Evolutionary conservation across 768 basidiomycete genomes (phyloP), one percentile per base, ranked within the genome.

Genomic region (Auriscalpium microsporum): DNA sequence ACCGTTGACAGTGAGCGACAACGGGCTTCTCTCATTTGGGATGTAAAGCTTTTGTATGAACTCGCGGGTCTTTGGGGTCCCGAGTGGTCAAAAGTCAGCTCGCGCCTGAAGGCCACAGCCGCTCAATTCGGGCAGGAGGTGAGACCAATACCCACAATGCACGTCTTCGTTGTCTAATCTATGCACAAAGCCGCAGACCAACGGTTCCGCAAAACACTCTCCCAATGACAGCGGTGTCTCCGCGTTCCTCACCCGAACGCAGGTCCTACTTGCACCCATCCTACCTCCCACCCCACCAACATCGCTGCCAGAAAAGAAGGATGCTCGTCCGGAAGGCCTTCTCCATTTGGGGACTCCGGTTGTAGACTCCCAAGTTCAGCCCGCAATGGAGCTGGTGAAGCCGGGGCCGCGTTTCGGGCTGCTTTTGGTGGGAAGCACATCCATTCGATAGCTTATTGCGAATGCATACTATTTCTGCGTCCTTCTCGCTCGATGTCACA

Each of bases 341-440:
- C 69, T 84, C 56, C 74, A 72, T 34, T 75, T 77, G 56, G 84
- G 84, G 6, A 66, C 72, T 28, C 82, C 86, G 55, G 62, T 68
- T 14, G 61, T 71, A 40, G 81, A 84, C 49, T 73, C 79, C 56
- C 73, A 77, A 23, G 80, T 81, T 63, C 77, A 81, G 50, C 70
- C 82, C 38, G 78, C 81, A 33, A 64, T 89, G 45, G 79, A 84
- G 40, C 67, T 87, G 35, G 84, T 82, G 19, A 87, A 86, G 60
- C 81, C 87, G 16, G 82, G 83, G 42, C 76, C 86, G 45, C 76
- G 90, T 55, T 89, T 92, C 69, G 87, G 87, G 14, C 72, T 90
- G 64, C 70, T 92, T 47, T 74, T 90, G 55, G 75, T 87, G 55
- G 84, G 80, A 52, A 76, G 71, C 61, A 67, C 70, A 57, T 65